Base-by-base conservation (phyloP, 768 basidiomycete species). In the Mycena venus region DNA sequence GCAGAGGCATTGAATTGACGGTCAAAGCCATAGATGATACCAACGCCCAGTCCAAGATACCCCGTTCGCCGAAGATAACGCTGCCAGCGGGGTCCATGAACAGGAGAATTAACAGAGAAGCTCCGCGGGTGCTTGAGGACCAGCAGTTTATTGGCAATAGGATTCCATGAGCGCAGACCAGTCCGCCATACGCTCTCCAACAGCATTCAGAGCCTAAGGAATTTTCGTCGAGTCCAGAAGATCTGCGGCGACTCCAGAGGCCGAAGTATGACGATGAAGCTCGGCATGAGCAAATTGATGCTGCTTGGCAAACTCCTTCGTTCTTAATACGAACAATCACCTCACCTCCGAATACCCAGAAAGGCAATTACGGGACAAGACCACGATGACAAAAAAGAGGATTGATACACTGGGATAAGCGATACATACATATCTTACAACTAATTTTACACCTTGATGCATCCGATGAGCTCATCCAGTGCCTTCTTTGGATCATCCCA, bases 1-100 rank as follows among this genome's bases (percentile, higher is more conserved):
- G 92, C 88, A 32, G 90, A 90, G 0, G 91, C 91, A 82, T 92
- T 92, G 79, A 86, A 90, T 15, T 83, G 76, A 66, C 79, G 86
- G 78, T 93, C 92, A n/a, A 86, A 78, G 3, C 78, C 79, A 75
- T 86, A 92, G 2, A 86, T 53, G 0, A 83, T 77, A 2, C 87
- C 88, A 4, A 88, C 73, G 17, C 88, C 85, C 2, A 86, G 74
- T 12, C 79, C 73, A 17, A 85, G n/a, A 63, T 86, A 88, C 5
- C 79, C 84, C 0, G 84, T 77, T 65, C 87, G 81, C 27, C 83
- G 80, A 34, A 76, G 72, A 72, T 81, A 83, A 44, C 77, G 78
- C 40, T 65, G 72, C 68, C 74, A 70, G 49, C 78, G 76, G 25
- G 70, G 60, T 34, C 27, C 23, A 2, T 25, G n/a, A n/a, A 29